phyloP scores from a whole-genome alignment of 768 basidiomycete species.

The Leccinum ochraceum region DNA sequence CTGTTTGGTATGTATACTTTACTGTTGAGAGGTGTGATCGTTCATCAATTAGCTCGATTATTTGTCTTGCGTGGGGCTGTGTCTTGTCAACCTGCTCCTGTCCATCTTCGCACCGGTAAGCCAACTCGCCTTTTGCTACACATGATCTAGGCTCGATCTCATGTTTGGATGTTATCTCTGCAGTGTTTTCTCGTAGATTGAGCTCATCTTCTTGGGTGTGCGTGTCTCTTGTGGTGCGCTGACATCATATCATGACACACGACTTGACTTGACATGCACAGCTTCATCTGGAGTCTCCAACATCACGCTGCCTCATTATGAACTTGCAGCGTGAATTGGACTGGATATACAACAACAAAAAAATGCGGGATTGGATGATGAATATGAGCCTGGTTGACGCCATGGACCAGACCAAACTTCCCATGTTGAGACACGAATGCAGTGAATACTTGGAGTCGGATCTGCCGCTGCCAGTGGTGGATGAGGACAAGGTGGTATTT shows the following conservation, averaged over 20 bases:
- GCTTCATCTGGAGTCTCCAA: slow-evolving; percentile 37
- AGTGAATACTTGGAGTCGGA: neutral
- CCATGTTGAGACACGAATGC: neutral
- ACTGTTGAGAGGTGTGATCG: neutral
- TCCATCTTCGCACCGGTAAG: slow-evolving; percentile 28
- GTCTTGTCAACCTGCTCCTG: slow-evolving; percentile 25
- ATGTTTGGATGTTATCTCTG: neutral
- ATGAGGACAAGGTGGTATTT: neutral
- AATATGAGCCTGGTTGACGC: neutral
- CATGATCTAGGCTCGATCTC: neutral
- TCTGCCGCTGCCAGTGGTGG: neutral
- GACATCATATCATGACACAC: neutral
- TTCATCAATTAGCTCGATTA: neutral
- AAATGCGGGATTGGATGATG: neutral
- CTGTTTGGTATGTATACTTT: slow-evolving; percentile 24
- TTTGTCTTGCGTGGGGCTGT: neutral
- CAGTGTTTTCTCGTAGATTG: slow-evolving; percentile 10
- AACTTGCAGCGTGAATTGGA: slow-evolving; percentile 25
- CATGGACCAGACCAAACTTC: slow-evolving; percentile 9
- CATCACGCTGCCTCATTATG: too few species aligned
- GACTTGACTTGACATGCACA: slow-evolving; percentile 4
- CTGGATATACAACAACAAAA: neutral
- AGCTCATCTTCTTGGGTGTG: slow-evolving; percentile 27
- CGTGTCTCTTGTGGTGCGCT: slow-evolving; percentile 3
- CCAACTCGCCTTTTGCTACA: neutral